Conservation (phyloP, 2,329 filamentous ascomycete genomes). For the Penicillium sp. region DNA sequence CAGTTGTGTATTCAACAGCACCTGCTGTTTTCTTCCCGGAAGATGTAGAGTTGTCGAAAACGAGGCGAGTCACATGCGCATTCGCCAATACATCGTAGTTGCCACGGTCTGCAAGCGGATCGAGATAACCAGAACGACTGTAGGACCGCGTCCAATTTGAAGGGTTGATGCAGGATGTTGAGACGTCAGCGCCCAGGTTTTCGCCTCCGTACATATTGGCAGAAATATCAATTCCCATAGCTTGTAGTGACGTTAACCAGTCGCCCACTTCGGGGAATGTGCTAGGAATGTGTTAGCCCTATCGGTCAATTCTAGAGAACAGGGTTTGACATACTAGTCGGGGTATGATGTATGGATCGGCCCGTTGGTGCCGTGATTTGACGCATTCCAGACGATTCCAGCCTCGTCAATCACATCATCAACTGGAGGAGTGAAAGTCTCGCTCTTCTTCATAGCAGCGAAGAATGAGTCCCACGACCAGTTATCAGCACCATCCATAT, state of each 20-base stretch:
- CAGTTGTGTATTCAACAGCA: slow-evolving; percentile 34
- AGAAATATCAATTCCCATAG: slow-evolving; percentile 28
- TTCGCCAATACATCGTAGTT: slow-evolving; percentile 38
- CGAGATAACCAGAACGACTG: slow-evolving; percentile 38
- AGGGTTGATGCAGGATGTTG: slow-evolving; percentile 37
- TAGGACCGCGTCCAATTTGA: slow-evolving; percentile 40
- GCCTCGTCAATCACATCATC: slow-evolving; percentile 23
- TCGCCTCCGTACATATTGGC: slow-evolving; percentile 34
- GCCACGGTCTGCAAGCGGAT: slow-evolving; percentile 31
- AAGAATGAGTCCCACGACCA: slow-evolving; percentile 39
- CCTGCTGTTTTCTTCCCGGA: slow-evolving; percentile 30
- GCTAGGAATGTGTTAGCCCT: slow-evolving; percentile 21
- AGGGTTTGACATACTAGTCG: slow-evolving; percentile 22
- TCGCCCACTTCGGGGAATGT: slow-evolving; percentile 32
- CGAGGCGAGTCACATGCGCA: slow-evolving; percentile 33
- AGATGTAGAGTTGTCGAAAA: slow-evolving; percentile 31
- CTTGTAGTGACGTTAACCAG: slow-evolving; percentile 24
- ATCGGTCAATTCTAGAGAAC: background rate
- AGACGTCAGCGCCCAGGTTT: slow-evolving; percentile 35
- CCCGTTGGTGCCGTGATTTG: slow-evolving; percentile 23
- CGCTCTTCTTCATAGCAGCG: slow-evolving; percentile 36
- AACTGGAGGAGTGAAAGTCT: slow-evolving; percentile 26
- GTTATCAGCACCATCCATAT: slow-evolving; percentile 38
- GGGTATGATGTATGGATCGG: slow-evolving; percentile 31
- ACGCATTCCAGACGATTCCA: slow-evolving; percentile 27